These are phyloP conservation scores for Podila minutissima DNA, from an alignment of 192 early-diverging fungal genomes.

Conservation along the genomic window DNA sequence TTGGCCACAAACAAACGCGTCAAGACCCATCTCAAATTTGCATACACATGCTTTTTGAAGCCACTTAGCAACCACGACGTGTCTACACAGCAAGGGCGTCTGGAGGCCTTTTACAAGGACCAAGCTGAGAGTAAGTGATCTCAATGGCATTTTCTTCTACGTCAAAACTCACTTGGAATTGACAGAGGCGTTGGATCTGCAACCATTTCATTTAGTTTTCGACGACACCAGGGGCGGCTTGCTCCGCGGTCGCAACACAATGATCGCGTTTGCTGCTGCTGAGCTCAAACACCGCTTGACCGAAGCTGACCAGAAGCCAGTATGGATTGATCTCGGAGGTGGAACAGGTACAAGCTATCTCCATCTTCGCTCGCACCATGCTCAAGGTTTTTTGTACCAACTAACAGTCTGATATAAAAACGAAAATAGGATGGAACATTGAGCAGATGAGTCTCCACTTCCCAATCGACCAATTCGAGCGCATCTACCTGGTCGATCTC, in stretches of 20 bases:
- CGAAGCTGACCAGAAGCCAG: slow-evolving; percentile 38
- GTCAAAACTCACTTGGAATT: neutral
- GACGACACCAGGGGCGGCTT: slow-evolving; percentile 78
- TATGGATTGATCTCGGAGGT: slow-evolving; percentile 75
- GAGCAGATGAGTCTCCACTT: slow-evolving; percentile 80
- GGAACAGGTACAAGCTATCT: slow-evolving; percentile 58
- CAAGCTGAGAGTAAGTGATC: slow-evolving; percentile 69
- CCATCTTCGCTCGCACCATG: neutral
- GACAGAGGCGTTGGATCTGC: neutral
- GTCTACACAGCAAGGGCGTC: slow-evolving; percentile 67
- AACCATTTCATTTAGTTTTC: slow-evolving; percentile 59
- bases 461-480: slow-evolving; percentile 78
- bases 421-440: slow-evolving; percentile 68
- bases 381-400: neutral
- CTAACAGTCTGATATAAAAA: too few relatives aligned
- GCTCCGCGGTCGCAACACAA: slow-evolving; percentile 78
- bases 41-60: slow-evolving; percentile 82
- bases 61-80: slow-evolving; percentile 62
- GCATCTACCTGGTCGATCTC: slow-evolving; percentile 84
- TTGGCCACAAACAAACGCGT: too few relatives aligned
- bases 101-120: slow-evolving; percentile 84
- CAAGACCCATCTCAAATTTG: slow-evolving; percentile 60
- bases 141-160: too few relatives aligned
- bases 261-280: slow-evolving; percentile 82
- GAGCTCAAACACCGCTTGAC: slow-evolving; percentile 62